Conservation (phyloP, 495 filamentous ascomycete genomes). For the Chlorociboria aeruginascens region DNA sequence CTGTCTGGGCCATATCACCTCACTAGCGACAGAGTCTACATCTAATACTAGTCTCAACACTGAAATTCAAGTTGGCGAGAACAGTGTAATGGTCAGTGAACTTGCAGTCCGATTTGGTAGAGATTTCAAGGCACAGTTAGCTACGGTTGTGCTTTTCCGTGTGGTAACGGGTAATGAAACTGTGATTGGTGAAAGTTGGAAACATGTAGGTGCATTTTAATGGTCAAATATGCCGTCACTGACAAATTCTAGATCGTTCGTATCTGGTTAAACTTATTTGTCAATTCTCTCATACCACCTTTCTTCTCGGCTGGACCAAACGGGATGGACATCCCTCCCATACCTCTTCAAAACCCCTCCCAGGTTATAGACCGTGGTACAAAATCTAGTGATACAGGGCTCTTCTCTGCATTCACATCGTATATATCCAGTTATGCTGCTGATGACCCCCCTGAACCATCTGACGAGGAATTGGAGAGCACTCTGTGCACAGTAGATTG, state of each 20-base stretch:
- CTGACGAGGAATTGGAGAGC: conserved; percentile 92
- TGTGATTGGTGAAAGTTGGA: conserved; percentile 69
- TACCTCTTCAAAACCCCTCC: conserved; percentile 82
- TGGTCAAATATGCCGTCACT: conserved; percentile 4
- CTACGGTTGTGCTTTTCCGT: conserved; percentile 85
- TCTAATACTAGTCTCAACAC: conserved; percentile 88
- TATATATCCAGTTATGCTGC: conserved; percentile 98
- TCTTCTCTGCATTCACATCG: conserved; percentile 87
- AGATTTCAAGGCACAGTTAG: conserved; percentile 86
- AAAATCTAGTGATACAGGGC: conserved; percentile 61
- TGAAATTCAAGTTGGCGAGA: conserved; percentile 82
- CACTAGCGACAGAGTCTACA: conserved; percentile 57
- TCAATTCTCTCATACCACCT: conserved; percentile 84
- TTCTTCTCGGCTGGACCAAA: conserved; percentile 52
- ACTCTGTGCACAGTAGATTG: conserved; percentile 91
- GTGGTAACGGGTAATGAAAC: conserved; percentile 76
- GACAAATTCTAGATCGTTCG: conserved; percentile 54
- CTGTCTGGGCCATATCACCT: conserved; percentile 81
- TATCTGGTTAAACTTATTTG: conserved; percentile 90
- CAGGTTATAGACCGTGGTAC: conserved; percentile 84
- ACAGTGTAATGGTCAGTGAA: conserved; percentile 98
- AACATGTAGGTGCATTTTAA: conserved; percentile 45
- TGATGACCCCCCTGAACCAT: conserved; percentile 94
- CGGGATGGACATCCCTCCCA: conserved; percentile 64
- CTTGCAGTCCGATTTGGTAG: conserved; percentile 92